Conservation (phyloP, 306 rosid genomes). For the Ormosia emarginata region DNA sequence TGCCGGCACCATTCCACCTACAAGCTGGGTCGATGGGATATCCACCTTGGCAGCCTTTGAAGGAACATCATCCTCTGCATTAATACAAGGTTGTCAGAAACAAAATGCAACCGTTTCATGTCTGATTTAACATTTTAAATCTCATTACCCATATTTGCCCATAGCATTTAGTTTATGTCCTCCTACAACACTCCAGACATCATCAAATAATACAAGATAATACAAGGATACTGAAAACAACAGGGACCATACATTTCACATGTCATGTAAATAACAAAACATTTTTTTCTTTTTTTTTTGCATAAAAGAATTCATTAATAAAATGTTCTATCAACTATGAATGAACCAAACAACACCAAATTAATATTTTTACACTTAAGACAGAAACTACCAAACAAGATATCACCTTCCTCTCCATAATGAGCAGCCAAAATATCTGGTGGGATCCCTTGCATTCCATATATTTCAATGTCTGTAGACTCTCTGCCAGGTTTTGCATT, state of each 20-base stretch:
- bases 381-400: background rate
- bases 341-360: background rate
- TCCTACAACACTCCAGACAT: background rate
- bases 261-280: background rate
- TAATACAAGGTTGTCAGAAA: slow-evolving; percentile 14
- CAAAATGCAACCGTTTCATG: background rate
- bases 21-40: slow-evolving; percentile 53
- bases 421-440: slow-evolving; percentile 89
- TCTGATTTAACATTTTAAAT: background rate
- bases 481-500: slow-evolving; percentile 91
- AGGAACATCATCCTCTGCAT: slow-evolving; percentile 68
- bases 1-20: slow-evolving; percentile 67
- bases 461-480: slow-evolving; percentile 86
- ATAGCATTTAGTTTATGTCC: background rate
- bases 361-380: background rate
- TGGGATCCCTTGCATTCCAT: slow-evolving; percentile 99
- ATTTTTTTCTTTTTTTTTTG: background rate
- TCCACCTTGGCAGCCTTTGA: slow-evolving; percentile 82
- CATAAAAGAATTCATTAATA: background rate
- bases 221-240: background rate
- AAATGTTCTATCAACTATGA: background rate
- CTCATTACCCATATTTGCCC: background rate
- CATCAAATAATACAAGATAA: background rate
- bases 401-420: slow-evolving; percentile 86
- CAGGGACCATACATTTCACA: background rate